Conservation (phyloP, 768 basidiomycete genomes). For the Tremella yokohamensis region DNA sequence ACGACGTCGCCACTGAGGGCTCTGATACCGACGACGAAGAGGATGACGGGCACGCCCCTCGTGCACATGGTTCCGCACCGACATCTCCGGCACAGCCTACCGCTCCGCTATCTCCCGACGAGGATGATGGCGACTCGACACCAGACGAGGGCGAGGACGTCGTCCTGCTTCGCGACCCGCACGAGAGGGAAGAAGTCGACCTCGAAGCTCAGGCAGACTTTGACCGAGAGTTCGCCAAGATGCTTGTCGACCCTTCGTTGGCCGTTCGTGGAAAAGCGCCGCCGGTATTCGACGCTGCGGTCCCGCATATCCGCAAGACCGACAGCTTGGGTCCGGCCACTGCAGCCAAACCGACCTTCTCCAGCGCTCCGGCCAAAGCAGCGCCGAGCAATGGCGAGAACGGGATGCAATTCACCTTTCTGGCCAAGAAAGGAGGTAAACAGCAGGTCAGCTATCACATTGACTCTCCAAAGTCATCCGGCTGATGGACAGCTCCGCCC, state of each 20-base stretch:
- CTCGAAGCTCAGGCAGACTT: conserved; percentile 92
- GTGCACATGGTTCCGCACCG: not conserved
- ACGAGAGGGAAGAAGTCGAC: conserved; percentile 73
- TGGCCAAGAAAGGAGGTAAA: conserved; percentile 89
- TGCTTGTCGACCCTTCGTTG: conserved; percentile 86
- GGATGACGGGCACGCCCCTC: conserved; percentile 52
- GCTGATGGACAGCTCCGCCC: conserved; percentile 64
- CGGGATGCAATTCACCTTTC: conserved; percentile 85
- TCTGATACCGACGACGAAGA: not conserved
- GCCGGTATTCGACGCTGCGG: conserved; percentile 83
- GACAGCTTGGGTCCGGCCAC: conserved; percentile 40
- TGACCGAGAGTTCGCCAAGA: conserved; percentile 88
- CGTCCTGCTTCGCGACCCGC: conserved; percentile 57
- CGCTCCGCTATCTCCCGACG: not conserved
- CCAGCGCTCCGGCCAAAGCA: not conserved
- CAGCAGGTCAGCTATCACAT: conserved; percentile 63
- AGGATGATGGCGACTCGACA: conserved; percentile 54
- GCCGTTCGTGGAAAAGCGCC: conserved; percentile 77
- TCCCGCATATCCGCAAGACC: conserved; percentile 61
- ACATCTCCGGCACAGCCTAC: not conserved
- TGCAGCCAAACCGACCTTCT: not conserved
- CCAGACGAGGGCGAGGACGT: conserved; percentile 81
- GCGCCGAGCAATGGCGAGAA: conserved; percentile 20
- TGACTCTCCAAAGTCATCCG: not conserved
- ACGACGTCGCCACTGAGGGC: conserved; percentile 13